Base-by-base conservation (phyloP, 768 basidiomycete genomes). In the Rubroboletus satanas region DNA sequence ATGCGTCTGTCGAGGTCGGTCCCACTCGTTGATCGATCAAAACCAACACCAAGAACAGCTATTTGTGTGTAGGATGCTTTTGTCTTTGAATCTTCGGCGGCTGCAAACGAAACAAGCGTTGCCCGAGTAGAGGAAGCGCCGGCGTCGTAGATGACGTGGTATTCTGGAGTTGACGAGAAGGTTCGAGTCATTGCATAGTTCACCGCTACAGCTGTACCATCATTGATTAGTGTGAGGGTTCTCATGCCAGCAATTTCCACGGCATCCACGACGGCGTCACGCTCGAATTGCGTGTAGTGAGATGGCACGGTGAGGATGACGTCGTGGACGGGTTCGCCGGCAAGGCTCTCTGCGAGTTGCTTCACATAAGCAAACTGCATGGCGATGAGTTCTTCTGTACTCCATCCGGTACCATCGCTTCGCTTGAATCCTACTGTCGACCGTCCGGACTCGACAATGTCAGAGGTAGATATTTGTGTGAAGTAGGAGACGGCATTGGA, bases 171-270 rank as follows among this genome's bases (percentile, higher is more conserved):
- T 0, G 87, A 75, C 4, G 71, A 58, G 77, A 98, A 98, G 2
- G 84, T 79, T 45, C 96, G 83, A 2, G 94, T 93, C 93, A 98
- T 97, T 41, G 97, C 97, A 66, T 91, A 99, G 75, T 99, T 99
- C 62, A 98, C 80, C 14, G 93, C 97, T n/a, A 95, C 88, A 2
- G 94, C 92, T 0, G 91, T 84, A 28, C 96, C 96, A 62, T 99
- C 97, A 62, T 94, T 89, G 50, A 99, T 82, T 55, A 98, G 77
- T 0, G 90, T 86, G 32, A 98, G 75, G 1, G 88, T 85, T 28
- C 82, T 82, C 44, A 99, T 74, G 3, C 95, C 97, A 15, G 94
- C 84, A 43, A 98, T 83, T 65, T 97, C 96, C 35, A 94, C 81
- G 15, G 96, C 93, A 70, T 98, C 96, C 29, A 85, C 83, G 37